Conservation (phyloP, 2,329 filamentous ascomycete genomes). For the Thelonectria blattea region DNA sequence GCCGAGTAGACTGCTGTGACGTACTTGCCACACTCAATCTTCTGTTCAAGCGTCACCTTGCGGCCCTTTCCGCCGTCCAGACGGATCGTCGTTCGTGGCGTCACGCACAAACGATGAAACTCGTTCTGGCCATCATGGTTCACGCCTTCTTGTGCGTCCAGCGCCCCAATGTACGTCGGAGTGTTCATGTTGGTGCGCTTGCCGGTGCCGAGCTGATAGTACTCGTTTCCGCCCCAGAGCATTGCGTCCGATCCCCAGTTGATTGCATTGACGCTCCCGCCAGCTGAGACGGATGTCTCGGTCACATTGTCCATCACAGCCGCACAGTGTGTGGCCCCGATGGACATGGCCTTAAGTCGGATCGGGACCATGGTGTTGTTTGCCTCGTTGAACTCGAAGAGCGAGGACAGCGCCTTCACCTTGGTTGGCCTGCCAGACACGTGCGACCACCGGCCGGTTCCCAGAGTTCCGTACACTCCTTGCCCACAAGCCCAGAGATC, state of each 20-base stretch:
- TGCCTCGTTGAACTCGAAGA: constrained; percentile 86
- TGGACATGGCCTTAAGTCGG: constrained; percentile 72
- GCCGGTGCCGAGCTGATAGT: constrained; percentile 90
- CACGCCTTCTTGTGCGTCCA: constrained; percentile 68
- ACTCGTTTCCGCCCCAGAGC: constrained; percentile 95
- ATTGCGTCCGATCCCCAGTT: constrained; percentile 90
- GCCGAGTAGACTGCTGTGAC: constrained; percentile 84
- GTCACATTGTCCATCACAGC: constrained; percentile 86
- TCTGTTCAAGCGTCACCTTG: constrained; percentile 80
- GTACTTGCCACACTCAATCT: constrained; percentile 82
- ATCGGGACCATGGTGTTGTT: constrained; percentile 75
- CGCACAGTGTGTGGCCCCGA: constrained; percentile 80
- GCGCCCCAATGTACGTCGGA: constrained; percentile 79
- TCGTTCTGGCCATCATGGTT: constrained; percentile 66
- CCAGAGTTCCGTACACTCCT: constrained; percentile 83
- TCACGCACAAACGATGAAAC: constrained; percentile 78
- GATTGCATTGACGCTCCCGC: constrained; percentile 68
- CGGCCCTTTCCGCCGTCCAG: constrained; percentile 66
- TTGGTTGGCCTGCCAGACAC: constrained; percentile 78
- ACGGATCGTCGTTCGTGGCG: constrained; percentile 73
- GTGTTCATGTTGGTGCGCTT: constrained; percentile 80
- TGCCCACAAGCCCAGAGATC: constrained; percentile 90
- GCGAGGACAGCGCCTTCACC: constrained; percentile 80
- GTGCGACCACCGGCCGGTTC: constrained; percentile 89
- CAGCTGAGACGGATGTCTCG: constrained; percentile 61